Conservation (phyloP, 2,329 filamentous ascomycete species). For the Fusarium sp. region DNA sequence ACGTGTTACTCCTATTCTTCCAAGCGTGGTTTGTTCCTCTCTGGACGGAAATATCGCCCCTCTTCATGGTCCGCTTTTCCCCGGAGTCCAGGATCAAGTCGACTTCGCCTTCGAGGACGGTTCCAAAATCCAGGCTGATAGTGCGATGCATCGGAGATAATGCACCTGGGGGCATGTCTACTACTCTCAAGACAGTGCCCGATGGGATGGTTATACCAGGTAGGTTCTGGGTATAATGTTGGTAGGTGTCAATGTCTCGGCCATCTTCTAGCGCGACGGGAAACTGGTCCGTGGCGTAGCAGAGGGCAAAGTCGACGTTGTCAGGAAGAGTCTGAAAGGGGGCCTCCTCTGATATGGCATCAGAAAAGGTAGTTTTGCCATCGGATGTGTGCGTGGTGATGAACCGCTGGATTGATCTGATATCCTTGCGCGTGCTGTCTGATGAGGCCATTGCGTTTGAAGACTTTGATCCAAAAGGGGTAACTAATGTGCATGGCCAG, state of each 20-base stretch:
- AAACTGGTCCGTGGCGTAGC: constrained; percentile 5
- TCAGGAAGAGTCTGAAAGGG: not conserved
- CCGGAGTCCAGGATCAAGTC: not conserved
- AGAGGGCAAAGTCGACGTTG: constrained; percentile 3
- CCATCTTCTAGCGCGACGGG: not conserved
- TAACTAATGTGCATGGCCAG: not conserved
- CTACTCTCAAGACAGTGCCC: not conserved
- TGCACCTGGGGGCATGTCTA: not conserved
- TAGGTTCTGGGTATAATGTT: not conserved
- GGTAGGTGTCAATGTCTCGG: not conserved
- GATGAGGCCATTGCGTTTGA: not conserved
- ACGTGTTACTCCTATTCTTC: not conserved
- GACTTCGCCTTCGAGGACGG: not conserved
- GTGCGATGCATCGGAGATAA: constrained; percentile 3
- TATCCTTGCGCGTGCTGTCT: not conserved
- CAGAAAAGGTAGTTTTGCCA: not conserved
- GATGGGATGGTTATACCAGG: constrained; percentile 2
- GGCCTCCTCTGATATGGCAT: not conserved
- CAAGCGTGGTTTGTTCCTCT: constrained; percentile 2
- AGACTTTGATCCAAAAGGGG: not conserved
- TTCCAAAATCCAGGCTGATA: constrained; percentile 1
- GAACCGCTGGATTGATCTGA: constrained; percentile 1
- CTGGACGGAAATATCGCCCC: not conserved
- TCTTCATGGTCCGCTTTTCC: not conserved
- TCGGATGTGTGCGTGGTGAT: constrained; percentile 1